A percentile compares a stretch with the other conserved stretches of the same genome.
phyloP scores from a whole-genome alignment of 1,139 yeast species.

The Suhomyces bokatorum region DNA sequence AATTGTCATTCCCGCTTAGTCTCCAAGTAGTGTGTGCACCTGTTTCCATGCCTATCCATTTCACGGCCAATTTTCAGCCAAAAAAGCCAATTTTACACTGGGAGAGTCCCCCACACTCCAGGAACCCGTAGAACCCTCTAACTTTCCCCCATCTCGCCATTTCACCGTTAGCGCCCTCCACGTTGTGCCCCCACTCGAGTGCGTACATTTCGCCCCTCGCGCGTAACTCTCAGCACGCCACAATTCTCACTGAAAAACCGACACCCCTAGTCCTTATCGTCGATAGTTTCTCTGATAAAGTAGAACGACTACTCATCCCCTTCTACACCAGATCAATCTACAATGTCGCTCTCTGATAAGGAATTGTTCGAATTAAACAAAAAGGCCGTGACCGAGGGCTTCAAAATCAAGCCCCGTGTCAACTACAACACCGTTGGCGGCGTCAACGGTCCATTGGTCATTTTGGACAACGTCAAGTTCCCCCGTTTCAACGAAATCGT shows the following conservation, averaged over 20 bases:
- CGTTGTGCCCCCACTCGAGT: background rate
- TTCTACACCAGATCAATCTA: slow-evolving; percentile 10
- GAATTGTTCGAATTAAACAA: slow-evolving; percentile 78
- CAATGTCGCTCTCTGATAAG: slow-evolving; percentile 42
- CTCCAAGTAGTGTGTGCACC: too few relatives aligned
- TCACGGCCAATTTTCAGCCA: too few relatives aligned
- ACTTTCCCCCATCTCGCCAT: too few relatives aligned
- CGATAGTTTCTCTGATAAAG: slow-evolving; percentile 7
- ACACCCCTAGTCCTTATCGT: slow-evolving; percentile 13
- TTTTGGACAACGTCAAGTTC: slow-evolving; percentile 92
- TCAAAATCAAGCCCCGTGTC: slow-evolving; percentile 84
- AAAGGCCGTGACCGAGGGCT: slow-evolving; percentile 88
- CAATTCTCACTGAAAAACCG: slow-evolving; percentile 11
- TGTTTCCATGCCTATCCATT: too few relatives aligned
- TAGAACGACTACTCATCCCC: slow-evolving; percentile 6
- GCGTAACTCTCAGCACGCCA: slow-evolving; percentile 13
- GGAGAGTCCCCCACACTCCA: background rate
- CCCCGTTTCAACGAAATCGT: slow-evolving; percentile 97
- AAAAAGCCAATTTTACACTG: too few relatives aligned
- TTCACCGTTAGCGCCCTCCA: background rate
- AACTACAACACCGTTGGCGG: slow-evolving; percentile 96
- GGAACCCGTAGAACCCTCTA: background rate
- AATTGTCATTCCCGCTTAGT: too few relatives aligned
- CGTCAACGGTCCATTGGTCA: slow-evolving; percentile 96
- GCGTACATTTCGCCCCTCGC: slow-evolving; percentile 1